Conservation (phyloP, 73 alveolate species). For the Paramecium biaurelia region DNA sequence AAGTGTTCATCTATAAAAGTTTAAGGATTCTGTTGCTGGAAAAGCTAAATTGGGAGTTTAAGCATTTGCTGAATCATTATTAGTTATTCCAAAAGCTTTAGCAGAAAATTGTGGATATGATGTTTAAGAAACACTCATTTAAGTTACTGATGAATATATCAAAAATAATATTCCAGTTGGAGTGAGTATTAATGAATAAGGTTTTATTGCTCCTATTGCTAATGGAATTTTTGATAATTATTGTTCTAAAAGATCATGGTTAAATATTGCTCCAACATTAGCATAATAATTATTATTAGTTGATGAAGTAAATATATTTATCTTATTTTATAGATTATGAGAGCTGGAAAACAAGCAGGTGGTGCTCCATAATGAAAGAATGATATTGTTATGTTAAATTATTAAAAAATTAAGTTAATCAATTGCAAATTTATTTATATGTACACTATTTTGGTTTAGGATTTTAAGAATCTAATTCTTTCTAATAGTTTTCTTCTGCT, state of each 20-base stretch:
- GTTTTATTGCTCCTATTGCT: conserved; percentile 62
- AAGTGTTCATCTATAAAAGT: conserved; percentile 73
- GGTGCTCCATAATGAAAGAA: conserved; percentile 55
- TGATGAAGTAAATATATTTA: conserved; percentile 47
- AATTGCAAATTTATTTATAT: background rate
- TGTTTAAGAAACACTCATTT: conserved; percentile 84
- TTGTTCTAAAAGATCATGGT: conserved; percentile 56
- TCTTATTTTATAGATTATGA: conserved; percentile 51
- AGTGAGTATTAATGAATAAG: conserved; percentile 70
- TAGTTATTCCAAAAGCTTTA: conserved; percentile 88
- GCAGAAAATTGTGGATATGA: conserved; percentile 95
- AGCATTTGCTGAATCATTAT: conserved; percentile 92
- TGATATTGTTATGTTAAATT: background rate
- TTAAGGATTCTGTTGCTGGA: conserved; percentile 72
- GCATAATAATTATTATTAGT: conserved; percentile 64
- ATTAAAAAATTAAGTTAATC: background rate
- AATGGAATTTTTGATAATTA: conserved; percentile 57
- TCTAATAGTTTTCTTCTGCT: background rate
- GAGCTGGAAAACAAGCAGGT: conserved; percentile 66
- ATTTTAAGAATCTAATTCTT: background rate
- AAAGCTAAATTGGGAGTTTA: conserved; percentile 93
- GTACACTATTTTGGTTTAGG: conserved; percentile 38
- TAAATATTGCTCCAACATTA: conserved; percentile 63
- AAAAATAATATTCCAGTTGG: conserved; percentile 86
- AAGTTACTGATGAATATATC: conserved; percentile 75